A percentile compares a stretch with the other conserved stretches of the same genome.
Evolutionary conservation across 2,329 filamentous ascomycete genomes (phyloP).

Genomic region (Fusarium nodosum): DNA sequence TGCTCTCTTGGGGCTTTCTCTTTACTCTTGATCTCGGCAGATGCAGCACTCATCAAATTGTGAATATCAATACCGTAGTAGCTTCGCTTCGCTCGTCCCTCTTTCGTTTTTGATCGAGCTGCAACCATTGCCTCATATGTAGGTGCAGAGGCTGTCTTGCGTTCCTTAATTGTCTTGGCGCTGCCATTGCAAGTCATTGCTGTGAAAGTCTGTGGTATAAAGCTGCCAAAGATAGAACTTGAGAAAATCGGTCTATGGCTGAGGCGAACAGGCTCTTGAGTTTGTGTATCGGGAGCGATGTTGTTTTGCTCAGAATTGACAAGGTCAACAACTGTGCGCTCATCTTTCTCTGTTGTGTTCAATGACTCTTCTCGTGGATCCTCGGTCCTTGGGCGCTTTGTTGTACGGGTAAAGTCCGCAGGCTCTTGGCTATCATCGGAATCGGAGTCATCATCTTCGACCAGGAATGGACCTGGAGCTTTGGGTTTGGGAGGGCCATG

Average conservation of each 20-base stretch:
- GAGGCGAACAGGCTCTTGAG: conserved; percentile 38
- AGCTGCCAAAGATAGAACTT: conserved; percentile 45
- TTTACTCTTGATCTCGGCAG: conserved; percentile 67
- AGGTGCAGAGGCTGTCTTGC: conserved; percentile 60
- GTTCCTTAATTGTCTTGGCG: conserved; percentile 67
- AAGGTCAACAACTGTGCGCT: conserved; percentile 9
- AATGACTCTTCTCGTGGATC: conserved; percentile 39
- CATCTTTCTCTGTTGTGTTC: conserved; percentile 1
- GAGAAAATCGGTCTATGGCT: conserved; percentile 49
- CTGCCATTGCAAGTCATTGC: conserved; percentile 71
- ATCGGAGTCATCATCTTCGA: conserved; percentile 57
- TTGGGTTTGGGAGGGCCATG: conserved; percentile 54
- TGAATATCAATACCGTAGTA: conserved; percentile 97
- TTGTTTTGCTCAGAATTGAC: conserved; percentile 10
- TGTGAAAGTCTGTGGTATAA: conserved; percentile 55
- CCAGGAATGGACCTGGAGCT: conserved; percentile 56
- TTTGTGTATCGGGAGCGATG: conserved; percentile 9
- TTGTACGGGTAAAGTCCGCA: conserved; percentile 32
- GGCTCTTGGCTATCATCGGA: conserved; percentile 39
- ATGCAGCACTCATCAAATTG: conserved; percentile 79
- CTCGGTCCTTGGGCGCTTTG: conserved; percentile 54
- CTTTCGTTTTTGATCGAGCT: conserved; percentile 73
- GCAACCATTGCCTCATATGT: conserved; percentile 78
- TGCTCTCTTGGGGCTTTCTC: conserved; percentile 44
- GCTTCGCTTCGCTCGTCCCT: conserved; percentile 77